Base-by-base conservation (phyloP, 2,329 filamentous ascomycete species). In the Rhynchosporium agropyri region DNA sequence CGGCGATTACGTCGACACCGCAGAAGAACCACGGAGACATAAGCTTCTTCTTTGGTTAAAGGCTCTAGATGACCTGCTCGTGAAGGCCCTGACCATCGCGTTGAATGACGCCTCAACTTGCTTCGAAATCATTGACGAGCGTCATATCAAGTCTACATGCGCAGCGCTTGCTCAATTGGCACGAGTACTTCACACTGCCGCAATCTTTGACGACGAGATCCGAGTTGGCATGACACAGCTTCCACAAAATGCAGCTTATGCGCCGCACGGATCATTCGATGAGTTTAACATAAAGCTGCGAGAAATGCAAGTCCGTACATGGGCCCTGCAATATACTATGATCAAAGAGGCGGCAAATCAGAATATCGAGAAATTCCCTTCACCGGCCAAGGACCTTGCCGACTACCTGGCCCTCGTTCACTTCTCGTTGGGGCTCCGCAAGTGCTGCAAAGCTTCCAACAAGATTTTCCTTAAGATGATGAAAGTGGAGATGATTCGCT, bases 401-500 rank as follows among this genome's bases (percentile, higher is more conserved):
- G 88, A 92, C 64, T 92, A 90, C 70, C 79, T 99, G 45, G 87
- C 91, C 6, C 86, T 89, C 10, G 84, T 97, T 5, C 95, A 99
- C 73, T 87, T 92, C 72, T 89, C 90, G 4, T 79, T 97, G 42
- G 95, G 95, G 2, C 80, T 93, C 58, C 89, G 95, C 64, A 89
- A 89, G 66, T 90, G 89, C 75, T 98, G 93, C 81, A 94, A 91
- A 72, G 82, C 85, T 3, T 91, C 91, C 0, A 91, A 92, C 73
- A 94, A 95, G 73, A 85, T 91, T 20, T 95, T 99, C 76, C 81
- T 98, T 31, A 93, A 92, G 73, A 84, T 97, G 75, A 89, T 95
- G 79, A 94, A 93, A 62, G 83, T 90, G 5, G 95, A 99, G 73
- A 81, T 98, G 51, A 81, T 96, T 31, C 86, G 87, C 55, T 82